Evolutionary conservation across 2,329 filamentous ascomycete species (phyloP).

Genomic region (Clarireedia monteithiana): DNA sequence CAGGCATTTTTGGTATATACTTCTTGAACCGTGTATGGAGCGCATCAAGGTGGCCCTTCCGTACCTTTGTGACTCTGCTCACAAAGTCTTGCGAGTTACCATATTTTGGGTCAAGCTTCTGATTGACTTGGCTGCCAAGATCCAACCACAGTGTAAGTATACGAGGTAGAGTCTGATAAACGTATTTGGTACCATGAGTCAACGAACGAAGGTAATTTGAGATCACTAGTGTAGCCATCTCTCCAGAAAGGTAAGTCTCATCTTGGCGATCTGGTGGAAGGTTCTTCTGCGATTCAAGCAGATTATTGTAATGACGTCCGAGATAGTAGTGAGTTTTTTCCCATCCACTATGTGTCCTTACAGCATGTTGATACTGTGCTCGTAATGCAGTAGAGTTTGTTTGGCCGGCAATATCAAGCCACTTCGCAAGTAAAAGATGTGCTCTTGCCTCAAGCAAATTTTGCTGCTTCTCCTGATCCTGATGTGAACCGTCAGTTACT

Average conservation of each 20-base stretch:
- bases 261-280: slow-evolving; percentile 71
- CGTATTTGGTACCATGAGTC: slow-evolving; percentile 84
- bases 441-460: slow-evolving; percentile 65
- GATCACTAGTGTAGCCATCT: slow-evolving; percentile 80
- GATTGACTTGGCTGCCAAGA: slow-evolving; percentile 68
- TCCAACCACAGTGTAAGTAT: slow-evolving; percentile 92
- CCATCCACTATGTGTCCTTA: slow-evolving; percentile 66
- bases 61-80: slow-evolving; percentile 44
- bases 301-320: slow-evolving; percentile 93
- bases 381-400: slow-evolving; percentile 76
- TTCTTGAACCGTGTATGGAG: slow-evolving; percentile 73
- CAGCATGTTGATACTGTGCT: slow-evolving; percentile 74
- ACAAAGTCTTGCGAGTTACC: slow-evolving; percentile 38
- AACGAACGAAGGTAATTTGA: slow-evolving; percentile 89
- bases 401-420: slow-evolving; percentile 92
- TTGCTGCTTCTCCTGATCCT: slow-evolving; percentile 35
- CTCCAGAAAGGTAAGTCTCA: slow-evolving; percentile 69
- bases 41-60: slow-evolving; percentile 58
- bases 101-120: slow-evolving; percentile 42
- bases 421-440: slow-evolving; percentile 85
- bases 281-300: slow-evolving; percentile 79
- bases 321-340: slow-evolving; percentile 98
- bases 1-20: slow-evolving; percentile 64
- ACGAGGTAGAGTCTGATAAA: slow-evolving; percentile 89
- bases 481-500: slow-evolving; percentile 8